Base-by-base conservation (phyloP, 139 green algal species). In the Coccomyxa sp. region DNA sequence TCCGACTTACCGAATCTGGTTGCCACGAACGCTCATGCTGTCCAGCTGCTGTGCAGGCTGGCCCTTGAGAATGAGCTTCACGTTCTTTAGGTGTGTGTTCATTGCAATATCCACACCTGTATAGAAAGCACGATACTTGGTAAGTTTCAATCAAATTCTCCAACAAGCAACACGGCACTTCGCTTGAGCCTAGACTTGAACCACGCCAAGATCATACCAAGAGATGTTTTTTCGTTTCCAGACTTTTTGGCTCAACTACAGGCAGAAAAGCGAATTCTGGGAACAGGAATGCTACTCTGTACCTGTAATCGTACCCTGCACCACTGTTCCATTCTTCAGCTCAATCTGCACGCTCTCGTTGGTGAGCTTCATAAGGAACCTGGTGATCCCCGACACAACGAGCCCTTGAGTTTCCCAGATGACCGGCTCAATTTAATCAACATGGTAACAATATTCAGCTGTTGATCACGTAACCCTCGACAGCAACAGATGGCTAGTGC, bases 311-410 rank as follows among this genome's bases (percentile, higher is more conserved):
- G 97, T 99, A 76, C 97, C 97, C 74, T 96, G 89, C 16, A 99
- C 89, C 13, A 98, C 92, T 13, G 95, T 98, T 51, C 97, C 97
- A 84, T 99, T 99, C 85, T 99, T 99, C 12, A 99, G 89, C 90
- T 99, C 97, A 82, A 99, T 95, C 80, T 98, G 94, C 28, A 99
- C 97, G 74, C 96, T 98, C 88, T 99, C 97, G 82, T 98, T 98
- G 27, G 91, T 91, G 23, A 99, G 91, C 86, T 99, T 99, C 96
- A 99, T 99, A 31, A 99, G 87, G 82, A 99, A 99, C 84, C 95
- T 98, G 92, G 67, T 83, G 27, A 58, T 71, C 63, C 18, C 18
- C 63, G 25, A 83, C 63, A 21, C 18, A 71, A 51, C 38, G 7
- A 51, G 38, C 3, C 38, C 38, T 51, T 51, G 38, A 51, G 38